Evolutionary conservation across 2,329 filamentous ascomycete genomes (phyloP).

Genomic region (Bipolaris sorokiniana): DNA sequence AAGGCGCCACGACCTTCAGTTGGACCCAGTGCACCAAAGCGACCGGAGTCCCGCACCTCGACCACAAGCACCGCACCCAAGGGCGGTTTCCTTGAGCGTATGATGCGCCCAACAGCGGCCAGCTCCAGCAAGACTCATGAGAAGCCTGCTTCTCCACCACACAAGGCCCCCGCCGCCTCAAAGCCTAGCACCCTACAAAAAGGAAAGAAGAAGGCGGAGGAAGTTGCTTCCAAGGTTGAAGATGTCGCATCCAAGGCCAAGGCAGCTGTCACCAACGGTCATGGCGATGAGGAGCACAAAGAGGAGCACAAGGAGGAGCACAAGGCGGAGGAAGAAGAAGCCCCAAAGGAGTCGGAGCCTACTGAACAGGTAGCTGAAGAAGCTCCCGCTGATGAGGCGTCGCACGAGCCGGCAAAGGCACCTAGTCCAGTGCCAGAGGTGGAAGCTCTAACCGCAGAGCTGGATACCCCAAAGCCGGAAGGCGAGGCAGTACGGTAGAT

Average conservation of each 20-base stretch:
- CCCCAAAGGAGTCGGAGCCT: constrained; percentile 16
- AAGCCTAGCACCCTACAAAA: constrained; percentile 38
- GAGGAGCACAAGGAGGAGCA: constrained; percentile 26
- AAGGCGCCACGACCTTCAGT: constrained; percentile 48
- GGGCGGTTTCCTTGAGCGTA: constrained; percentile 76
- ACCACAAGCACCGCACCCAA: constrained; percentile 65
- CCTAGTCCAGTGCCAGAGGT: constrained; percentile 26
- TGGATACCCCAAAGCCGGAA: constrained; percentile 33
- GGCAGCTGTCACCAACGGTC: constrained; percentile 39
- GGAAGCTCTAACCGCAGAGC: constrained; percentile 30
- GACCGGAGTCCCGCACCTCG: constrained; percentile 55
- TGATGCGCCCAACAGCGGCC: constrained; percentile 77
- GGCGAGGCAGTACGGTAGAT: constrained; percentile 33
- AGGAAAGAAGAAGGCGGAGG: constrained; percentile 47
- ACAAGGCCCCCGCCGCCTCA: constrained; percentile 32
- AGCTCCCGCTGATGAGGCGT: constrained; percentile 9
- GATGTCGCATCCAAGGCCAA: constrained; percentile 45
- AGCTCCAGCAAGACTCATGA: constrained; percentile 68
- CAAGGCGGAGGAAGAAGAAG: constrained; percentile 20
- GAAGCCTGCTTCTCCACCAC: constrained; percentile 45
- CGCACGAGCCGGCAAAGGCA: constrained; percentile 15
- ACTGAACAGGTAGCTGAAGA: constrained; percentile 12
- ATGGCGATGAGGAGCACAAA: constrained; percentile 21
- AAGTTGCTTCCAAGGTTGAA: constrained; percentile 43
- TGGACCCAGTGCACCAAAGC: constrained; percentile 53